Evolutionary conservation across 1,139 yeast genomes (phyloP).

Genomic region (Kodamaea fungicola): DNA sequence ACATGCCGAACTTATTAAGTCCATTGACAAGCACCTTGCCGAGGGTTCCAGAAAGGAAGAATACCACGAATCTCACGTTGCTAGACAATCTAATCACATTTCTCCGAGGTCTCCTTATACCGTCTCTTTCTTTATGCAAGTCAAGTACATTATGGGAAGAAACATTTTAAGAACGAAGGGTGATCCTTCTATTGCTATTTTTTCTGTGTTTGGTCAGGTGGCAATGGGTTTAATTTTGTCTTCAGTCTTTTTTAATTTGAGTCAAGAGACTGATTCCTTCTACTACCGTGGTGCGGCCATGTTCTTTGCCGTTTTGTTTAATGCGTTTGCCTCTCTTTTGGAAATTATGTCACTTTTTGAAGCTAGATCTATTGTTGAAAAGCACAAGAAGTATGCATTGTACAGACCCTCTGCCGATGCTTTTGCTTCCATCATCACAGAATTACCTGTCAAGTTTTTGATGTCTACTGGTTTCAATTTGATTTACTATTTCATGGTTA

Average conservation of each 20-base stretch:
- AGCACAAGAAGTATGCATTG: slow-evolving; percentile 71
- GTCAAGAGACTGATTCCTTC: slow-evolving; percentile 43
- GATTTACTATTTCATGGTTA: slow-evolving; percentile 61
- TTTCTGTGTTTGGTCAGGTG: slow-evolving; percentile 60
- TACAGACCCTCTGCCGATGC: slow-evolving; percentile 82
- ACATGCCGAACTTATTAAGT: slow-evolving; percentile 28
- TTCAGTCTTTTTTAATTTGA: slow-evolving; percentile 69
- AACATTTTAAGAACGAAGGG: slow-evolving; percentile 63
- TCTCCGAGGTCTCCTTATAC: slow-evolving; percentile 60
- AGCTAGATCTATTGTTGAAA: slow-evolving; percentile 77
- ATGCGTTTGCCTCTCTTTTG: slow-evolving; percentile 70
- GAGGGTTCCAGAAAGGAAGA: slow-evolving; percentile 16
- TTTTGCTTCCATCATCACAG: slow-evolving; percentile 63
- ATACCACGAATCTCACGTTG: slow-evolving; percentile 51
- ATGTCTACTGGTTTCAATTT: slow-evolving; percentile 60
- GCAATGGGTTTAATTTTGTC: slow-evolving; percentile 71
- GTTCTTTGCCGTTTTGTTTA: slow-evolving; percentile 75
- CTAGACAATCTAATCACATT: slow-evolving; percentile 54
- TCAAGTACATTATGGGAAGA: slow-evolving; percentile 55
- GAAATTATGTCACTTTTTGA: slow-evolving; percentile 69
- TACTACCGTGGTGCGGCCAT: slow-evolving; percentile 67
- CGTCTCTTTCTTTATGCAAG: slow-evolving; percentile 63
- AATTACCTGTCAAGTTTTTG: slow-evolving; percentile 58
- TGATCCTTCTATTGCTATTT: slow-evolving; percentile 61
- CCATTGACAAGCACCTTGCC: slow-evolving; percentile 32